A percentile compares a stretch with the other conserved stretches of the same genome.
phyloP scores from a whole-genome alignment of 176 grass and related monocot genomes.

The Hordeum marinum region DNA sequence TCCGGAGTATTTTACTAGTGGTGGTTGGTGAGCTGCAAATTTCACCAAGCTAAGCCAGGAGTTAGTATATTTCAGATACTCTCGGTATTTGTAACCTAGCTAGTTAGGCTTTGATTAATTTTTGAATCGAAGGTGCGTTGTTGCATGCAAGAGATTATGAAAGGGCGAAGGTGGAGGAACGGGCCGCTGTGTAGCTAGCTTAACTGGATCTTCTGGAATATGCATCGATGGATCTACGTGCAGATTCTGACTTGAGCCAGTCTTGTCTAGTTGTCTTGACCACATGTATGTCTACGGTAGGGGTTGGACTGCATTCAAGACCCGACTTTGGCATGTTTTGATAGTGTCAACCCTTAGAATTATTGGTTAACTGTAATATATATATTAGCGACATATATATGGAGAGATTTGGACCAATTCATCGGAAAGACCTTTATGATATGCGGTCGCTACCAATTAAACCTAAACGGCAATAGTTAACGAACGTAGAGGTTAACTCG shows the following conservation, averaged over 20 bases:
- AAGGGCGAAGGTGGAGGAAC: too few relatives aligned
- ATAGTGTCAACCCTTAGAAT: conserved; percentile 1
- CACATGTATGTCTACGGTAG: not conserved
- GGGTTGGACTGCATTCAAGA: not conserved
- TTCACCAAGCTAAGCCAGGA: not conserved
- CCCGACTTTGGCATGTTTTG: conserved; percentile 1
- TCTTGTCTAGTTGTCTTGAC: not conserved
- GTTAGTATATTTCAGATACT: not conserved
- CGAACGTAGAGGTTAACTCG: not conserved
- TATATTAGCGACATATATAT: not conserved
- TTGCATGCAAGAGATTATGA: not conserved
- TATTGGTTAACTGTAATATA: not conserved
- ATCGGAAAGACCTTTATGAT: not conserved
- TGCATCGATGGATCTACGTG: not conserved
- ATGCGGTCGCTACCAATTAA: not conserved
- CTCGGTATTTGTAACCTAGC: not conserved
- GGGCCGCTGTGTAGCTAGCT: too few relatives aligned
- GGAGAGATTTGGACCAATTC: conserved; percentile 9
- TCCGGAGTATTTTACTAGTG: not conserved
- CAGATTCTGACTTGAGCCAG: conserved; percentile 1
- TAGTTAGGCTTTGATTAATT: not conserved
- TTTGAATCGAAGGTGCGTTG: not conserved
- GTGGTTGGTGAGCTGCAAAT: not conserved
- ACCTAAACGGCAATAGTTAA: not conserved
- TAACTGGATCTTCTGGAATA: not conserved